These are phyloP conservation scores for Hordeum vulgare DNA, from an alignment of 176 grass and related monocot genomes.

Conservation along the genomic window DNA sequence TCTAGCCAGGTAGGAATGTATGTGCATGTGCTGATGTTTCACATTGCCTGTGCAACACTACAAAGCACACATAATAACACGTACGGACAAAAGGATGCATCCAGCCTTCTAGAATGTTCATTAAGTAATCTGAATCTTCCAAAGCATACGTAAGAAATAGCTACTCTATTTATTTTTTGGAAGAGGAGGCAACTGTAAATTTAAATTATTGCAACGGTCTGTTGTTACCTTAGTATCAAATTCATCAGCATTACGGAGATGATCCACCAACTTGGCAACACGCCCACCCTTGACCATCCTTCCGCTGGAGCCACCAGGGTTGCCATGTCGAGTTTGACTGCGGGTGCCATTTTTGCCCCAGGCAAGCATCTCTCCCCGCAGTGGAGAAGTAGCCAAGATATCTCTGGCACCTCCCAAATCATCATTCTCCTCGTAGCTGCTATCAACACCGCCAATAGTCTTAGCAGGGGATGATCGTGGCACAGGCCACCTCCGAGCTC, in stretches of 20 bases:
- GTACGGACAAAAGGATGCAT: not conserved
- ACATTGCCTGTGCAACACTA: not conserved
- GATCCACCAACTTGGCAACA: constrained; percentile 57
- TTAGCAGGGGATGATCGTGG: constrained; percentile 55
- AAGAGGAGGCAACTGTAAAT: not conserved
- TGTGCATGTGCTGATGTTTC: not conserved
- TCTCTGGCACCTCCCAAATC: constrained; percentile 53
- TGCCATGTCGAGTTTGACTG: constrained; percentile 66
- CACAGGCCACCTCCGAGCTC: constrained; percentile 51
- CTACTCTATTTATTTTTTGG: not conserved
- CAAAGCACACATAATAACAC: not conserved
- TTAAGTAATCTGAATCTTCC: not conserved
- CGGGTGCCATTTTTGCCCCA: constrained; percentile 87
- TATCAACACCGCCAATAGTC: constrained; percentile 20
- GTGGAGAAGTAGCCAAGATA: constrained; percentile 45
- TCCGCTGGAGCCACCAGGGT: constrained; percentile 45
- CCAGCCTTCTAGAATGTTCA: not conserved
- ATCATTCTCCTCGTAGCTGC: constrained; percentile 48
- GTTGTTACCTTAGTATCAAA: constrained; percentile 54
- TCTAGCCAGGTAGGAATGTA: not conserved
- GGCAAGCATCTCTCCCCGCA: constrained; percentile 77
- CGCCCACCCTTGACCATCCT: constrained; percentile 56
- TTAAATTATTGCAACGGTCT: not conserved
- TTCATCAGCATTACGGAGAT: constrained; percentile 53
- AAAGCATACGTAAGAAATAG: not conserved